These are phyloP conservation scores for Nemania sp. DNA, from an alignment of 2,329 filamentous ascomycete species.

Conservation along the genomic window DNA sequence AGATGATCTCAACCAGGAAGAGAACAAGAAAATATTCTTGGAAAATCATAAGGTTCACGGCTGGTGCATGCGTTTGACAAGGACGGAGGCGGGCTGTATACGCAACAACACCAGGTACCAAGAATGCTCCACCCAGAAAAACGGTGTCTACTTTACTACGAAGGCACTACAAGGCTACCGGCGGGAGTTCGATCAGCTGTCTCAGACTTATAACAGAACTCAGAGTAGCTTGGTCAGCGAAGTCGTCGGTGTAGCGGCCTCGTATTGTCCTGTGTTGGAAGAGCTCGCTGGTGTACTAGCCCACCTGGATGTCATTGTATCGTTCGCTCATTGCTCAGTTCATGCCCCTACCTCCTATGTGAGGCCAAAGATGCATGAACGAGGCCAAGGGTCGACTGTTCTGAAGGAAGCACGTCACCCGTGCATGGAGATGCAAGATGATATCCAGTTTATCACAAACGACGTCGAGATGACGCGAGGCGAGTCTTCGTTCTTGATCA, in stretches of 20 bases:
- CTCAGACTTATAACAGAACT: constrained; percentile 91
- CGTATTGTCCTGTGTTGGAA: constrained; percentile 92
- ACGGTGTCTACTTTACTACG: constrained; percentile 97
- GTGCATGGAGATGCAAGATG: constrained; percentile 98
- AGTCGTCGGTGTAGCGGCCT: constrained; percentile 89
- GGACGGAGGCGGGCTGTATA: constrained; percentile 89
- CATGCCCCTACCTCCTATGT: constrained; percentile 93
- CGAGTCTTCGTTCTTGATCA: constrained; percentile 88
- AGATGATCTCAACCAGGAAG: constrained; percentile 82
- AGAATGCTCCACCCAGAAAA: constrained; percentile 98
- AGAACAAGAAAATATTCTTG: constrained; percentile 98
- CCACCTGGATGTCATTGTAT: constrained; percentile 92
- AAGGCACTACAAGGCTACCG: constrained; percentile 76
- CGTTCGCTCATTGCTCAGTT: constrained; percentile 89
- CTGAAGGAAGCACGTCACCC: constrained; percentile 94
- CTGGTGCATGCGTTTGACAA: constrained; percentile 92
- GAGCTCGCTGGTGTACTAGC: constrained; percentile 84
- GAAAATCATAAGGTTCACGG: constrained; percentile 96
- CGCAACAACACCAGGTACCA: constrained; percentile 88
- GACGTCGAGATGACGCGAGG: constrained; percentile 81
- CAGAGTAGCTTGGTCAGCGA: constrained; percentile 89
- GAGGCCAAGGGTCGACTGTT: constrained; percentile 84
- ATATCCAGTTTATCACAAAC: constrained; percentile 98
- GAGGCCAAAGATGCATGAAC: constrained; percentile 84
- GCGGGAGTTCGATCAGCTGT: constrained; percentile 90